These are phyloP conservation scores for Aspergillus affinis DNA, from an alignment of 495 filamentous ascomycete species.

Conservation along the genomic window DNA sequence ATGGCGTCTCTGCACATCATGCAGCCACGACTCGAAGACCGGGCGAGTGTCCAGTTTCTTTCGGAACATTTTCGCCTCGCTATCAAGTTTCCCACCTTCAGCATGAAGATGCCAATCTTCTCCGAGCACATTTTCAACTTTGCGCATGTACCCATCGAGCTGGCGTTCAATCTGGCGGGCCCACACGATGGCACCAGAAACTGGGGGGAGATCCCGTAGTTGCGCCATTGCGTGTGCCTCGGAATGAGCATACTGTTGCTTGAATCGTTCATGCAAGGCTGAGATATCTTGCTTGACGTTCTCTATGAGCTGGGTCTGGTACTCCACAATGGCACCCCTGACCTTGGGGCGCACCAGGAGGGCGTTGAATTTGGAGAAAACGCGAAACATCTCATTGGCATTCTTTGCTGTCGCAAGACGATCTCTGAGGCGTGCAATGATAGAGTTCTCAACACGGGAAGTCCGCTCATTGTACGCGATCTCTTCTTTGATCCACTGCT, in stretches of 20 bases:
- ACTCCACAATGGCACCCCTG: constrained; percentile 93
- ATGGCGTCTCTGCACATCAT: constrained; percentile 80
- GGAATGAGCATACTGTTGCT: constrained; percentile 96
- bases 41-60: constrained; percentile 93
- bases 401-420: constrained; percentile 91
- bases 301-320: constrained; percentile 94
- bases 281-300: constrained; percentile 95
- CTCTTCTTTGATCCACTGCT: constrained; percentile 88
- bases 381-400: constrained; percentile 98
- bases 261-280: constrained; percentile 92
- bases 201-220: constrained; percentile 88
- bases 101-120: constrained; percentile 90
- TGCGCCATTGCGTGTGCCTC: constrained; percentile 98
- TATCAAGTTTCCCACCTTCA: constrained; percentile 90
- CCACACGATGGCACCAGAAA: constrained; percentile 96
- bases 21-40: constrained; percentile 92
- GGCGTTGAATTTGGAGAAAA: constrained; percentile 99
- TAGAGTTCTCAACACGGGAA: constrained; percentile 95
- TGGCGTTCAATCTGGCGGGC: constrained; percentile 95
- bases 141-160: constrained; percentile 93
- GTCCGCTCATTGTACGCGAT: constrained; percentile 95
- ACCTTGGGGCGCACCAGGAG: constrained; percentile 98
- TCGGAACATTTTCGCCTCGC: constrained; percentile 84
- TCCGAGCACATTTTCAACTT: constrained; percentile 92
- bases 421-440: constrained; percentile 92